These are phyloP conservation scores for Leccinum barrowsii DNA, from an alignment of 768 basidiomycete species.

Conservation along the genomic window DNA sequence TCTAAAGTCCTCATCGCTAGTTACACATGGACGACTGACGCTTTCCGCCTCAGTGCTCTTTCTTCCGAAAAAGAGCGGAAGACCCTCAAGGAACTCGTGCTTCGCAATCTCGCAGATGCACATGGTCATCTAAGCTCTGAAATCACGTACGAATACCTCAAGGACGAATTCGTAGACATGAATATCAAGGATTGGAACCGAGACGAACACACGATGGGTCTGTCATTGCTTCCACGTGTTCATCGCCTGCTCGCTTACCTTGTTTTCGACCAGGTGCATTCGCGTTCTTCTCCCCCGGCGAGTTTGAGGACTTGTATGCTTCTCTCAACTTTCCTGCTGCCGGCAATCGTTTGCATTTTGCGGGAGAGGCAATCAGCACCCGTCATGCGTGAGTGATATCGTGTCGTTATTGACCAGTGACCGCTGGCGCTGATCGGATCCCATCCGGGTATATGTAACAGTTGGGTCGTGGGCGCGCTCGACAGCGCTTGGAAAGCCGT, in stretches of 20 bases:
- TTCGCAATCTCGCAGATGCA: slow-evolving; percentile 21
- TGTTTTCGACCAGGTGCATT: slow-evolving; percentile 32
- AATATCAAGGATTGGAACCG: slow-evolving; percentile 35
- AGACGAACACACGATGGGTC: slow-evolving; percentile 35
- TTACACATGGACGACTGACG: slow-evolving; percentile 40
- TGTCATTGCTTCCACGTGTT: not conserved
- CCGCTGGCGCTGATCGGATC: too few species aligned
- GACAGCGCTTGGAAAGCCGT: too few species aligned
- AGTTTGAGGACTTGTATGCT: slow-evolving; percentile 33
- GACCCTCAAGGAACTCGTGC: slow-evolving; percentile 26
- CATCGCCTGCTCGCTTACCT: not conserved
- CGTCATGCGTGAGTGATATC: slow-evolving; percentile 12
- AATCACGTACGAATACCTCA: slow-evolving; percentile 20
- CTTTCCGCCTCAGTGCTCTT: slow-evolving; percentile 35
- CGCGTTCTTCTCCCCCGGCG: slow-evolving; percentile 40
- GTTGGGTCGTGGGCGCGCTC: too few species aligned
- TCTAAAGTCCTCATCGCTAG: slow-evolving; percentile 38
- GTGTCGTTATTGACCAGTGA: not conserved
- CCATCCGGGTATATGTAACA: too few species aligned
- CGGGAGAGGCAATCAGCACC: slow-evolving; percentile 14
- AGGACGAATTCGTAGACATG: slow-evolving; percentile 18
- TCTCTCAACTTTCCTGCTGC: slow-evolving; percentile 32
- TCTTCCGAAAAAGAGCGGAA: slow-evolving; percentile 8
- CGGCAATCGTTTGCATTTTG: slow-evolving; percentile 13
- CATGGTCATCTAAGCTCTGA: slow-evolving; percentile 9